Base-by-base conservation (phyloP, 805 yeast species). In the Cyberlindnera euphorbiiphila region DNA sequence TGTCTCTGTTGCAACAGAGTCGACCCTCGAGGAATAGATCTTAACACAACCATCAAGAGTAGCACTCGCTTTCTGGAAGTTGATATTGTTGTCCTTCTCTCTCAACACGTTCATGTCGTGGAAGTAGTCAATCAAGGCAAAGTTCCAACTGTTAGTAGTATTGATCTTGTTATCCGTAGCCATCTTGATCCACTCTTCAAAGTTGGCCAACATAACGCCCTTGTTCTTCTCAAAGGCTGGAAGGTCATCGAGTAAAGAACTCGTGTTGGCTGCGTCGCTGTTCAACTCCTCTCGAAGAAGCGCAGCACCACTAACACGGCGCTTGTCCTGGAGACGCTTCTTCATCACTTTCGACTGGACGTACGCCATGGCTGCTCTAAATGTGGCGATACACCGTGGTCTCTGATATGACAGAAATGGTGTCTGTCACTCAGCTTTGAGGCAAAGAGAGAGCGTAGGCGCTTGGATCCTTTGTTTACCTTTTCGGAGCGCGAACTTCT, bases 1-100 rank as follows among this genome's bases (percentile, higher is more conserved):
- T 0, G 96, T 88, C 52, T 89, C 97, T 4, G 83, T 80, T 2
- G 89, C 94, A 0, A 86, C 95, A 0, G 95, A 83, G 53, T 89
- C 97, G n/a, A 89, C 88, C 51, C 98, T 74, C 11, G 94, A 84
- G 8, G 89, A 77, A 56, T 91, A 89, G 34, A 89, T 85, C 62
- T 88, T 88, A 24, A 89, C 91, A 66, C 97, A 89, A 1, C 97
- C 97, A 52, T 89, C 96, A 14, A 91, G 64, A 0, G 97, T 86
- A 3, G 94, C 87, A 1, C 91, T 78, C 0, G 97, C 97, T 50
- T 80, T 78, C 59, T 86, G 96, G 59, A 91, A 89, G 58, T 87
- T 87, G 53, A 89, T 85, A 21, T 77, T 71, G 45, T 78, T 71
- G 43, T 84, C 86, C 6, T 88, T 84, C 42, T 83, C 95, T 47